Conservation (phyloP, 2,329 filamentous ascomycete species). For the Epichloe scottii region DNA sequence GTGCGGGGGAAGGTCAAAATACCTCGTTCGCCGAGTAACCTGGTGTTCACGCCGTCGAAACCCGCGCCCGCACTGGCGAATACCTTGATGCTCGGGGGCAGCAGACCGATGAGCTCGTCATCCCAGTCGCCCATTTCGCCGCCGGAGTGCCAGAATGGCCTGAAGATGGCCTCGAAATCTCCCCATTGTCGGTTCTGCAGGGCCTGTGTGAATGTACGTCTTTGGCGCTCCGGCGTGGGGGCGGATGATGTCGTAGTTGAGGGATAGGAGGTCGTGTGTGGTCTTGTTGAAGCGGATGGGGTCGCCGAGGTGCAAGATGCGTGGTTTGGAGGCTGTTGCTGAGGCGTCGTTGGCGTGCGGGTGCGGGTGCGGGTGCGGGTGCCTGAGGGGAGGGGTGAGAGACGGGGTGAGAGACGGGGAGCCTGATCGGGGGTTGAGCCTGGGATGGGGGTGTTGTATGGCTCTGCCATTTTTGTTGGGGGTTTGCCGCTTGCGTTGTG, state of each 20-base stretch:
- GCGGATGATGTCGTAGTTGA: slow-evolving; percentile 37
- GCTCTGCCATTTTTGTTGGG: slow-evolving; percentile 28
- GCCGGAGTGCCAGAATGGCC: slow-evolving; percentile 51
- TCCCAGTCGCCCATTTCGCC: slow-evolving; percentile 57
- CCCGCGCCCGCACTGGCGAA: slow-evolving; percentile 54
- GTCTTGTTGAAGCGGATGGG: slow-evolving; percentile 35
- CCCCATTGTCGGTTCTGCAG: slow-evolving; percentile 41
- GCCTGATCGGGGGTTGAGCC: slow-evolving; percentile 30
- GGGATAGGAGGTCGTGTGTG: slow-evolving; percentile 30
- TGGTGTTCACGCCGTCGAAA: slow-evolving; percentile 54
- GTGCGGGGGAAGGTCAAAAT: neutral
- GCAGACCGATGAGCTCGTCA: slow-evolving; percentile 40
- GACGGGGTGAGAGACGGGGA: slow-evolving; percentile 23
- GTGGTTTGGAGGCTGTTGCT: slow-evolving; percentile 22
- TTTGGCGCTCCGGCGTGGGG: slow-evolving; percentile 37
- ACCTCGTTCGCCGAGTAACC: slow-evolving; percentile 48
- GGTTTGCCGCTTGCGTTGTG: neutral
- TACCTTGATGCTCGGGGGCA: slow-evolving; percentile 44
- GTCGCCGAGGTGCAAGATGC: slow-evolving; percentile 68
- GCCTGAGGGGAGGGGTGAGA: neutral
- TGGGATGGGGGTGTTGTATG: slow-evolving; percentile 33
- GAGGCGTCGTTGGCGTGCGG: slow-evolving; percentile 13
- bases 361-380: slow-evolving; percentile 4
- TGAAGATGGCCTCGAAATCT: slow-evolving; percentile 40
- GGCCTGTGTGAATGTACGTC: slow-evolving; percentile 35